Conservation (phyloP, 2,329 filamentous ascomycete species). For the Graphiopsis chlorocephala region DNA sequence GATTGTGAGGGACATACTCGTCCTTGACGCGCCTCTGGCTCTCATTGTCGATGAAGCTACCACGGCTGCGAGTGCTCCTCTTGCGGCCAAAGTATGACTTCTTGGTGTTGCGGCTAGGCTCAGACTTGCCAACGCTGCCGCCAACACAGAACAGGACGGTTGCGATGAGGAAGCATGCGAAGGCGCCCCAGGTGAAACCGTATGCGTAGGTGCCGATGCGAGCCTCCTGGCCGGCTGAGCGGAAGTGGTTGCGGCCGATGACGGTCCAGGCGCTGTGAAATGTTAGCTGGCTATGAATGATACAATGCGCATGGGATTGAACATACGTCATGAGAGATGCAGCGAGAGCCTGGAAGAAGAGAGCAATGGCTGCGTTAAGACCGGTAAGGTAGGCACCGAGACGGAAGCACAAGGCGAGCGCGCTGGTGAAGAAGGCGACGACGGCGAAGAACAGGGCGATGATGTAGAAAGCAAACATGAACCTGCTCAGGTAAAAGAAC, state of each 20-base stretch:
- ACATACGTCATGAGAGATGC: conserved; percentile 74
- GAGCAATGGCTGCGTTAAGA: conserved; percentile 55
- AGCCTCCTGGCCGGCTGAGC: conserved; percentile 53
- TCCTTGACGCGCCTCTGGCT: conserved; percentile 65
- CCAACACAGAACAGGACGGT: conserved; percentile 66
- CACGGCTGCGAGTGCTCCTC: conserved; percentile 48
- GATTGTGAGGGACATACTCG: conserved; percentile 49
- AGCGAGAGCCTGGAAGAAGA: conserved; percentile 67
- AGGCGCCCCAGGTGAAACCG: conserved; percentile 73
- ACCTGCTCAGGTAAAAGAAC: conserved; percentile 84
- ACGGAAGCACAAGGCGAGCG: conserved; percentile 69
- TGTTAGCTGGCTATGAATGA: conserved; percentile 21
- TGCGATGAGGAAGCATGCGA: conserved; percentile 64
- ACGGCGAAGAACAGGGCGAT: conserved; percentile 78
- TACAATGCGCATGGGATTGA: neutral
- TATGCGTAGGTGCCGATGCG: conserved; percentile 66
- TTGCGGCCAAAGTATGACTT: conserved; percentile 49
- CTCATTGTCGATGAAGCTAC: conserved; percentile 55
- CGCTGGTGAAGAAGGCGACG: conserved; percentile 63
- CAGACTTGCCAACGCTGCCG: conserved; percentile 50
- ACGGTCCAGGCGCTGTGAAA: conserved; percentile 62
- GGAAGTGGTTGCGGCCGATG: conserved; percentile 66
- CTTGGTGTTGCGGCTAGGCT: conserved; percentile 30
- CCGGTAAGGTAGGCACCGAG: conserved; percentile 67
- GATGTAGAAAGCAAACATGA: conserved; percentile 89